Conservation (phyloP, 768 basidiomycete genomes). For the Pleurotus cornucopiae region DNA sequence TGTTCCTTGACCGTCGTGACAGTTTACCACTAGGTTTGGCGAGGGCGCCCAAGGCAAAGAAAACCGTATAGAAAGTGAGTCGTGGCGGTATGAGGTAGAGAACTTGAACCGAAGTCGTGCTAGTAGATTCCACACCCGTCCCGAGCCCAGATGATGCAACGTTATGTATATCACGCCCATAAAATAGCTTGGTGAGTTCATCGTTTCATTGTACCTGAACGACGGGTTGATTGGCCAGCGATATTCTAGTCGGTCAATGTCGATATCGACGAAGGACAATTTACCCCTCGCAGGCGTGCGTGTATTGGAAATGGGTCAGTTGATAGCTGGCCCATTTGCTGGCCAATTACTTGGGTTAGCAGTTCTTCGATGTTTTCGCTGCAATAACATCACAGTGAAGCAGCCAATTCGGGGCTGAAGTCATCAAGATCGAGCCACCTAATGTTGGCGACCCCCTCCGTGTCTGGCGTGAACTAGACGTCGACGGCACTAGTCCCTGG, state of each 20-base stretch:
- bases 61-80: too few species aligned
- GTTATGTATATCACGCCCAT: too few species aligned
- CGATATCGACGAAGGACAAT: slow-evolving; percentile 14
- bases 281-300: slow-evolving; percentile 62
- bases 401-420: slow-evolving; percentile 69
- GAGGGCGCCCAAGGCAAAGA: too few species aligned
- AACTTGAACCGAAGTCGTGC: too few species aligned
- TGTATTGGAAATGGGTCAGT: slow-evolving; percentile 65
- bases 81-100: too few species aligned
- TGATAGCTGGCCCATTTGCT: slow-evolving; percentile 71
- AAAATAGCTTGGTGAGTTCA: too few species aligned
- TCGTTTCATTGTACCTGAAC: too few species aligned
- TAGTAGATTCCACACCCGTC: too few species aligned
- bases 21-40: too few species aligned
- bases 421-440: slow-evolving; percentile 71
- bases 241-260: too few species aligned
- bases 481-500: slow-evolving; percentile 71
- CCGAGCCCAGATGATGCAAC: too few species aligned
- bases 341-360: slow-evolving; percentile 66
- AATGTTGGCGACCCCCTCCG: slow-evolving; percentile 61
- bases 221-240: background rate
- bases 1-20: too few species aligned
- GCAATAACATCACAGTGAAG: background rate
- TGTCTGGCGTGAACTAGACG: slow-evolving; percentile 67
- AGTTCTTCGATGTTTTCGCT: background rate